A percentile compares a stretch with the other conserved stretches of the same genome.
Conservation (phyloP, 768 basidiomycete species). For the Auriscalpium microsporum region DNA sequence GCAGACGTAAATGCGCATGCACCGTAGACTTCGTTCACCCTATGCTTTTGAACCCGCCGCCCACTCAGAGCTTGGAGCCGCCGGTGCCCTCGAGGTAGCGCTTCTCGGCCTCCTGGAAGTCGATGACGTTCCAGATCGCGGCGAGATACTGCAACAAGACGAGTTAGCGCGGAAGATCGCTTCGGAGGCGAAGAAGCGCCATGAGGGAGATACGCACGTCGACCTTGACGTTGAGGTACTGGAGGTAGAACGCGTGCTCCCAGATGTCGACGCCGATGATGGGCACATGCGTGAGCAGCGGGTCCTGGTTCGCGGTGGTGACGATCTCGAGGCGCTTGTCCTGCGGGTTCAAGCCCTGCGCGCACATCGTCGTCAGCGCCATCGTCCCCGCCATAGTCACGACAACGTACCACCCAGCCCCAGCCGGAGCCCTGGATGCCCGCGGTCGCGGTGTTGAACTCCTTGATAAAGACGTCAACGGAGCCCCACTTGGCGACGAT, state of each 20-base stretch:
- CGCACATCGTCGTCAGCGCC: not conserved
- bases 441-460: slow-evolving; percentile 79
- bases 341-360: slow-evolving; percentile 59
- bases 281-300: slow-evolving; percentile 64
- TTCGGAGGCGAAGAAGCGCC: not conserved
- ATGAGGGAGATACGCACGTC: slow-evolving; percentile 50
- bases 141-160: slow-evolving; percentile 49
- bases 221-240: slow-evolving; percentile 91
- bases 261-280: slow-evolving; percentile 92
- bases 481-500: slow-evolving; percentile 58
- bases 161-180: no score
- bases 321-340: slow-evolving; percentile 73
- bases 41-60: no score
- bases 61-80: slow-evolving; percentile 29
- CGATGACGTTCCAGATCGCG: slow-evolving; percentile 67
- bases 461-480: slow-evolving; percentile 62
- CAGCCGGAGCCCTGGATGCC: slow-evolving; percentile 91
- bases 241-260: slow-evolving; percentile 96
- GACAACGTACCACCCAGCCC: slow-evolving; percentile 83
- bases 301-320: slow-evolving; percentile 96
- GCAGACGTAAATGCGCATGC: no score
- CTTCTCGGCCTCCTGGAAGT: slow-evolving; percentile 69
- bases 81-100: slow-evolving; percentile 41
- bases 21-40: no score
- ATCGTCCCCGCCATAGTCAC: not conserved